These are phyloP conservation scores for Pseudocercospora ulei DNA, from an alignment of 2,329 filamentous ascomycete genomes.

Conservation along the genomic window DNA sequence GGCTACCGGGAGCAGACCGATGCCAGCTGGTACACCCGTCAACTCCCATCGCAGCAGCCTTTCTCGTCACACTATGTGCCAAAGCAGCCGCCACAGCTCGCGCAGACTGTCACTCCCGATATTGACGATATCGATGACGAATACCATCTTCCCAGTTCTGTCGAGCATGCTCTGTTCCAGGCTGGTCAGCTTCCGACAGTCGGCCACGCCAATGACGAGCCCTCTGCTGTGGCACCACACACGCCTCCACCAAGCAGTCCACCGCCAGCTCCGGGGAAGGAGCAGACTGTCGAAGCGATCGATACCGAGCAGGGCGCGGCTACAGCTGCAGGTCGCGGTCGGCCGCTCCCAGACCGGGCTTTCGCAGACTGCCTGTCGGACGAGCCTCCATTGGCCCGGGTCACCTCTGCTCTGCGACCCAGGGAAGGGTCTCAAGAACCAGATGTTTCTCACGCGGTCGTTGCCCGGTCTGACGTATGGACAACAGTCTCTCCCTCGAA, in stretches of 20 bases:
- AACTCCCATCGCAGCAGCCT: constrained; percentile 41
- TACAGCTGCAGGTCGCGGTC: background rate
- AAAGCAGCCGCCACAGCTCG: constrained; percentile 16
- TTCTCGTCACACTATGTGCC: constrained; percentile 6
- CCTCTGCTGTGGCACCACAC: constrained; percentile 11
- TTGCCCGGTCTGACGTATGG: constrained; percentile 29
- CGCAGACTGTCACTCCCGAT: constrained; percentile 32
- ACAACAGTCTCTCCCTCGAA: constrained; percentile 29
- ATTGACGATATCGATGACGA: constrained; percentile 30
- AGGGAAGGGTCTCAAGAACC: constrained; percentile 32
- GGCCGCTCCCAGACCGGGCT: background rate
- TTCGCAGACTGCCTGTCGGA: background rate
- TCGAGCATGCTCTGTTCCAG: constrained; percentile 29
- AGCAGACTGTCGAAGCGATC: constrained; percentile 10
- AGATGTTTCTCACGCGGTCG: constrained; percentile 30
- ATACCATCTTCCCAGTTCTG: constrained; percentile 29
- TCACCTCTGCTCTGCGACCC: constrained; percentile 15
- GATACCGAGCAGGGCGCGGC: background rate
- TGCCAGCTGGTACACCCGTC: constrained; percentile 69
- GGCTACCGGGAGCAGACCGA: constrained; percentile 75
- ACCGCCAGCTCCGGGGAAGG: constrained; percentile 4
- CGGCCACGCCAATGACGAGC: background rate
- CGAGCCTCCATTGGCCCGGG: background rate
- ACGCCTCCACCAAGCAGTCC: constrained; percentile 21
- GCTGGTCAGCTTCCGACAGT: background rate